phyloP scores from a whole-genome alignment of 306 rosid species.

The Malus domestica region ASM211411v1 NC_041802.1:3365001-3365500 shows the following conservation, averaged over 20 bases:
- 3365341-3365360: slow-evolving; percentile 79
- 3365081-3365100: too few species aligned
- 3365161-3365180: background rate
- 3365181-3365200: background rate
- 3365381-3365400: background rate
- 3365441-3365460: background rate
- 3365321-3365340: slow-evolving; percentile 73
- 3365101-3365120: background rate
- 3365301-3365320: slow-evolving; percentile 20
- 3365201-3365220: background rate
- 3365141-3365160: background rate
- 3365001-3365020: too few species aligned
- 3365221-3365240: background rate
- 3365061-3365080: too few species aligned
- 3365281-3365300: background rate
- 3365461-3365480: background rate
- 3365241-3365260: background rate
- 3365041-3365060: too few species aligned
- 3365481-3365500: background rate
- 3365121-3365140: background rate
- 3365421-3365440: background rate
- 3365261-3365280: background rate
- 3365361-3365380: slow-evolving; percentile 56
- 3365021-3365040: too few species aligned
- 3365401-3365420: background rate